phyloP scores from a whole-genome alignment of 768 basidiomycete genomes.

The Suillus ampliporus region DNA sequence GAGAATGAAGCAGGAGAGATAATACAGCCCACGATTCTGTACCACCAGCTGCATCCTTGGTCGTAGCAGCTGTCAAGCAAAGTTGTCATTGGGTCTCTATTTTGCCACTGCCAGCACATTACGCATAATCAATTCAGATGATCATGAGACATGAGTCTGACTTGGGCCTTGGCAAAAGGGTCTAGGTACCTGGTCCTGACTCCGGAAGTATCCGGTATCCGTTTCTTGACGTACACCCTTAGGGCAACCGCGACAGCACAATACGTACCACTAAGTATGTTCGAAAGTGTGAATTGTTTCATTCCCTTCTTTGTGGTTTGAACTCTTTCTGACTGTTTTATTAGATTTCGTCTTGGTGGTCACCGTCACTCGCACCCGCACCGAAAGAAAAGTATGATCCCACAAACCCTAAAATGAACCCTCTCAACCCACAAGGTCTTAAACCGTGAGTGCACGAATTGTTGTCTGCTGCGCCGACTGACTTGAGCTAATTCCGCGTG shows the following conservation, averaged over 20 bases:
- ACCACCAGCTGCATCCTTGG: not conserved
- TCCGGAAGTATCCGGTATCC: not conserved
- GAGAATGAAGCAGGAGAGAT: conserved; percentile 14
- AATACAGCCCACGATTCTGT: not conserved
- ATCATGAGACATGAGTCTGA: not conserved
- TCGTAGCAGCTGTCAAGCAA: no score
- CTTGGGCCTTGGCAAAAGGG: not conserved
- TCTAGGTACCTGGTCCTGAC: not conserved
- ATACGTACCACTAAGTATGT: not conserved
- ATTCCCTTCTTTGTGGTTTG: not conserved
- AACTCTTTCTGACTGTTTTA: not conserved
- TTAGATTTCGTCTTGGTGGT: conserved; percentile 65
- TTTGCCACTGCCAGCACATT: conserved; percentile 1
- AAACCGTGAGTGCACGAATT: conserved; percentile 75
- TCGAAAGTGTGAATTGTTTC: not conserved
- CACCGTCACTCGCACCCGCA: conserved; percentile 37
- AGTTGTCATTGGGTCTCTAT: not conserved
- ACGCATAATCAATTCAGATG: not conserved
- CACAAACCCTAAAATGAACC: conserved; percentile 81
- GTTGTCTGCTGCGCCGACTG: not conserved
- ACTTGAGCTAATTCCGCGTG: not conserved
- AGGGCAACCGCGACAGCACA: not conserved
- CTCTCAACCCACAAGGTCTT: conserved; percentile 90
- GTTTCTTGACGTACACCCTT: no score
- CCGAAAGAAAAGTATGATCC: conserved; percentile 61